Evolutionary conservation across 495 filamentous ascomycete species (phyloP), one percentile per base, ranked within the genome.

Genomic region (Sporormia fimetaria): DNA sequence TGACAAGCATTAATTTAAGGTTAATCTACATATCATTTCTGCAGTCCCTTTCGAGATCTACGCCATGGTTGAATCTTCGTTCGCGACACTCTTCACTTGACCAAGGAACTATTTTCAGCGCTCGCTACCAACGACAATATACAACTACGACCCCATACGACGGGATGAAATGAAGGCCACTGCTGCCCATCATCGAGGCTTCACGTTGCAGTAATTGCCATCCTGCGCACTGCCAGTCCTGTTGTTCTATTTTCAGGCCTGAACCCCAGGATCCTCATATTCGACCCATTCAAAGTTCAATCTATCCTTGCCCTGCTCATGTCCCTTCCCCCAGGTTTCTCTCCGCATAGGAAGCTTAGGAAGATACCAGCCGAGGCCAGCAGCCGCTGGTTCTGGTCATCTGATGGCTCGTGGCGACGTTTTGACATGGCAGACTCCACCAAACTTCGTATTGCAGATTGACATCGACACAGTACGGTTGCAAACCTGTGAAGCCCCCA

Each of bases 1-100:
- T 39, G 47, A 47, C 51, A 55, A 47, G 51, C 51, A 51, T 50
- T 47, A 55, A 51, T 50, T 54, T 55, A 55, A 55, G 46, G 46
- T 55, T 55, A 55, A 55, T 55, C 37, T 55, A 44, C 33, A 49
- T n/a, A 39, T 55, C 46, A 55, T 55, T 25, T 55, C 37, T 43
- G 31, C 42, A 44, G 21, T 24, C 46, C 51, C 33, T 47, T 55
- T 55, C 33, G 30, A 54, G 51, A 51, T 55, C 46, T 22, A 47
- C 51, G 42, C 26, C 51, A 46, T 17, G 46, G 46, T 3, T n/a
- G n/a, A n/a, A n/a, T 22, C 41, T 39, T 38, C 36, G 27, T 24
- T 27, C 47, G 42, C 42, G 8, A 39, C 24, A 26, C 39, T 30
- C 11, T 23, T 33, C 37, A 35, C 27, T 17, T 12, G 17, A 46